Base-by-base conservation (phyloP, 2,329 filamentous ascomycete species). In the Penicillium aurantiogriseum region DNA sequence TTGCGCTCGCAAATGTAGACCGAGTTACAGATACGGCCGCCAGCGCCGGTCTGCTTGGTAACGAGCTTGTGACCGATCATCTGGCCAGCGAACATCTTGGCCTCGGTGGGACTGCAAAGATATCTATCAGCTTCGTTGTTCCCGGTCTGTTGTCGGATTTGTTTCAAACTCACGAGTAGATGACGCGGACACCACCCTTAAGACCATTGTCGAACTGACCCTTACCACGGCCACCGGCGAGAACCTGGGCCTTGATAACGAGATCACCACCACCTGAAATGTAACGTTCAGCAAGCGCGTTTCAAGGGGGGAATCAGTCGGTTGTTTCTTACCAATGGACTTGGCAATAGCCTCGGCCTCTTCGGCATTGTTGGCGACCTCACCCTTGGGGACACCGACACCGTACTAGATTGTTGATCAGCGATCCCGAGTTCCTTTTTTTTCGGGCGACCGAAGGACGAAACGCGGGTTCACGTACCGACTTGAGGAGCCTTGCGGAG, bases 1-100 rank as follows among this genome's bases (percentile, higher is more conserved):
- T 99, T 99, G 85, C 94, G 92, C 85, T 99, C 94, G 81, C 93
- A 96, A 76, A 99, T 97, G 84, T 96, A 97, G 76, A 99, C 94
- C 64, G 92, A 86, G 80, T 90, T 97, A 86, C 94, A 99, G 76
- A 96, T 86, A 77, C 94, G 91, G 74, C 94, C 94, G 69, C 80
- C 85, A 69, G 93, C 91, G 77, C 94, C 94, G 58, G 94, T 99
- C 84, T 99, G 94, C 87, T 99, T 99, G 79, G 94, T 99, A 80
- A 99, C 86, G 79, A 99, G 91, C 81, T 97, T 97, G 83, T 99
- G 93, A 75, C 94, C 94, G 79, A 99, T 97, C 94, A 99, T 99
- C 83, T 99, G 92, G 69, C 93, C 86, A 69, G 94, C 93, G 76
- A 99, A 96, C 87, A 97, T 96, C 84, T 91, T 90, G 74, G 94